These are phyloP conservation scores for Coemansia sp. DNA, from an alignment of 192 early-diverging fungal genomes.

Conservation along the genomic window DNA sequence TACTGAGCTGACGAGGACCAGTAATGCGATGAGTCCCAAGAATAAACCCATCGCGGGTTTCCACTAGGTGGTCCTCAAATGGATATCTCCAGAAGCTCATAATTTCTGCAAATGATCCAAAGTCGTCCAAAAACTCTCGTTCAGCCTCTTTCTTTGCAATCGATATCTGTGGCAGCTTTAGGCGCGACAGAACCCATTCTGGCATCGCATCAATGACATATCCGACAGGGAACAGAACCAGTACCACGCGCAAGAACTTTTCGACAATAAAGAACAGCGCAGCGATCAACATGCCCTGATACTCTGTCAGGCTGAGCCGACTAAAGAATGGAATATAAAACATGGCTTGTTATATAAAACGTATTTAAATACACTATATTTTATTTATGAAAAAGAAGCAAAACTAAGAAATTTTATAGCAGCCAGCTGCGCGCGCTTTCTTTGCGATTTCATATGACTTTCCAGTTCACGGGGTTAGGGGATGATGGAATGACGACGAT, in stretches of 20 bases:
- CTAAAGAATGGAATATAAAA: slow-evolving; percentile 62
- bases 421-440: no score
- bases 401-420: not conserved
- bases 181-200: slow-evolving; percentile 28
- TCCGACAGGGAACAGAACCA: slow-evolving; percentile 59
- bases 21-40: slow-evolving; percentile 82
- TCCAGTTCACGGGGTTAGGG: no score
- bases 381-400: not conserved
- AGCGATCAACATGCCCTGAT: slow-evolving; percentile 60
- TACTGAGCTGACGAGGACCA: slow-evolving; percentile 22
- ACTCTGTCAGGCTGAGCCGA: slow-evolving; percentile 59
- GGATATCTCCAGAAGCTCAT: slow-evolving; percentile 71
- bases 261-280: slow-evolving; percentile 68
- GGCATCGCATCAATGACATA: slow-evolving; percentile 52
- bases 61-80: slow-evolving; percentile 79
- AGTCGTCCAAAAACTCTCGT: slow-evolving; percentile 48
- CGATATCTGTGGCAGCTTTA: slow-evolving; percentile 35
- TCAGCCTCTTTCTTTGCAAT: slow-evolving; percentile 32
- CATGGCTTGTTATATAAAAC: slow-evolving; percentile 14
- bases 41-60: slow-evolving; percentile 82
- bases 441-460: no score
- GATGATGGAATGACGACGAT: no score
- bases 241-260: slow-evolving; percentile 66
- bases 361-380: not conserved
- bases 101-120: slow-evolving; percentile 49